Evolutionary conservation across 1,139 yeast genomes (phyloP), one percentile per base, ranked within the genome.

Genomic region (Candida sp.): DNA sequence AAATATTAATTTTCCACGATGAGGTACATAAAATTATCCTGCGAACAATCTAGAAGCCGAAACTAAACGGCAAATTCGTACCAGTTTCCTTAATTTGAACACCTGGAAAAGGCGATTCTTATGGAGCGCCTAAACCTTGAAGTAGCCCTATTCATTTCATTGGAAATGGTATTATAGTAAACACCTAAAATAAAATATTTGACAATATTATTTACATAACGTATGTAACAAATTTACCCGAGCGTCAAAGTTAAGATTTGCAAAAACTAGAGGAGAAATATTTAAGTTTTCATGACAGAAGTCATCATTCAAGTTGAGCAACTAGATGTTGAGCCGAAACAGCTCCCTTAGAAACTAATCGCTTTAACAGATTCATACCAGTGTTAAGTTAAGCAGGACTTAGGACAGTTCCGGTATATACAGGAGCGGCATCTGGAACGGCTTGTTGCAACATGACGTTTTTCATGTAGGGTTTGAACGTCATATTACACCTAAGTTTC

Each of bases 381-480:
- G 9, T 25, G 8, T 9, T 25, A 6, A 25, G 8, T 6, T 6
- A 9, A 25, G 29, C 9, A 25, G 9, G n/a, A n/a, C n/a, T n/a
- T n/a, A n/a, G n/a, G n/a, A n/a, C 9, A 6, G 29, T 25, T 25
- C 29, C 29, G 29, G 9, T 25, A 6, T 25, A 9, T 25, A 25
- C 29, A 25, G 29, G 29, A 25, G 6, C 6, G 29, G 29, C 15
- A n/a, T 22, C 25, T n/a, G 23, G 38, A 22, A 36, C 38, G 38
- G 38, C 38, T 36, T 22, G 38, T 36, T 23, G 37, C 25, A 35
- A 35, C 6, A 35, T 35, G 37, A 35, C 25, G 37, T 35, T 35
- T 35, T 6, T 6, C 9, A 6, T 25, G 29, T 9, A 6, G 29
- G 29, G 9, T 25, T 25, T 25, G 6, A 25, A 25, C 29, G 29